Evolutionary conservation across 139 green algal species (phyloP).

Genomic region (Chlamydomonas schloesseri): DNA sequence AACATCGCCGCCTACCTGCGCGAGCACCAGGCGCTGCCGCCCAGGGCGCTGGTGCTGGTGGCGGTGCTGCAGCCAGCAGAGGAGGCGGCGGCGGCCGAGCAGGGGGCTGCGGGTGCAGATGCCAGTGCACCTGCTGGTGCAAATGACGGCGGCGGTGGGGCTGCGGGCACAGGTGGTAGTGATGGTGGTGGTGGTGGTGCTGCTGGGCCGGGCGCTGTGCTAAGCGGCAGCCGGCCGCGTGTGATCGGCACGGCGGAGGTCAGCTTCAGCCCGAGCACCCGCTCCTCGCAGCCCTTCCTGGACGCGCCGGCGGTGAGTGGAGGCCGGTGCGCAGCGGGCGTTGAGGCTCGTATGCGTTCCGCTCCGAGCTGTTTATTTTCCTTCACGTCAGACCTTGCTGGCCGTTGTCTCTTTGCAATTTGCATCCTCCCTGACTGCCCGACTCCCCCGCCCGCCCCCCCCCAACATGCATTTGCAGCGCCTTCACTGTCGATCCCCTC

Average conservation of each 20-base stretch:
- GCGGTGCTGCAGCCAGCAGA: conserved; percentile 56
- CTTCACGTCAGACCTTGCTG: too few relatives aligned
- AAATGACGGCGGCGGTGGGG: too few relatives aligned
- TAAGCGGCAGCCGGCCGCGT: background rate
- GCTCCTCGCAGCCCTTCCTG: conserved; percentile 63
- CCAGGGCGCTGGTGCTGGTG: conserved; percentile 71
- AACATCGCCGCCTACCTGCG: conserved; percentile 74
- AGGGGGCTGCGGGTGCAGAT: too few relatives aligned
- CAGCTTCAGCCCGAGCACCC: conserved; percentile 58
- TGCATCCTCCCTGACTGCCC: too few relatives aligned
- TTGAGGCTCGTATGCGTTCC: too few relatives aligned
- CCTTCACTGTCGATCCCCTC: background rate
- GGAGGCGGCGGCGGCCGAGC: too few relatives aligned
- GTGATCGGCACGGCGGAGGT: conserved; percentile 70
- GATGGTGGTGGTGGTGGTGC: conserved; percentile 72
- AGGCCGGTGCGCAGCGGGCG: background rate
- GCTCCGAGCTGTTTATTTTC: too few relatives aligned
- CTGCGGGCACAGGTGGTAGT: too few relatives aligned
- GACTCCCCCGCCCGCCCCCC: too few relatives aligned
- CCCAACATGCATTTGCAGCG: too few relatives aligned
- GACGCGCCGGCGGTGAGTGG: conserved; percentile 58
- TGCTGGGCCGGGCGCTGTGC: background rate
- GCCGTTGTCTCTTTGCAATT: too few relatives aligned
- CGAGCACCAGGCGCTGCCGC: conserved; percentile 64
- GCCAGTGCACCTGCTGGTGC: too few relatives aligned